Base-by-base conservation (phyloP, 306 rosid species). In the Neltuma alba region DNA sequence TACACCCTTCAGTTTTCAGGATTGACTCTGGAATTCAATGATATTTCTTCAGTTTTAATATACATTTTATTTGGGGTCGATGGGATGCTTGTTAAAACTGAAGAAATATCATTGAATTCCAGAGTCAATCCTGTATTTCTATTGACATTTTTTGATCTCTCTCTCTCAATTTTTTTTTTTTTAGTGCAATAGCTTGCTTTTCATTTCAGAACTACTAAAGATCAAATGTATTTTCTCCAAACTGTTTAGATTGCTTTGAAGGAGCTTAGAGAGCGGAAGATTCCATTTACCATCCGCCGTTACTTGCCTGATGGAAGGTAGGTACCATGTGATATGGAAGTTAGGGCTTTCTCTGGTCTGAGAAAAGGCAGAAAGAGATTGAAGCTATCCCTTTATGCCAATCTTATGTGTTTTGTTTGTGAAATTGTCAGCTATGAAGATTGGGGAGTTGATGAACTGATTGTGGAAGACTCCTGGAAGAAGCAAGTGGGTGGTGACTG, bases 221-320 rank as follows among this genome's bases (percentile, higher is more conserved):
- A 50, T 74, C 27, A 52, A 67, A 64, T 55, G 40, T 42, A 60
- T 86, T 31, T 48, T 62, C 60, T 34, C 34, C 4, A 37, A 57
- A 81, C 64, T 30, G n/a, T 27, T 65, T 38, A 87, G 98, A 95
- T 95, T 86, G 98, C 99, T 2, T 91, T 95, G 98, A 93, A 95
- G 89, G 99, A 95, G 86, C 96, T 95, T 76, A 91, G 97, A 54
- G 93, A 95, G 86, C 84, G 93, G 72, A 95, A 93, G 83, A 90
- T 95, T 80, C 99, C 98, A 41, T 95, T 95, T 80, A 95, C 99
- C 81, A 95, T 95, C 47, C 92, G 98, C 40, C 97, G 98, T 63
- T 95, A 90, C 91, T 87, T 95, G 77, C 99, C 98, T 8, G 99
- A 93, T 88, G 99, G 99, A 88, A 93, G 98, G 97, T 93, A 80